Base-by-base conservation (phyloP, 176 grass and related monocot genomes). In the Carex scoparia region DNA sequence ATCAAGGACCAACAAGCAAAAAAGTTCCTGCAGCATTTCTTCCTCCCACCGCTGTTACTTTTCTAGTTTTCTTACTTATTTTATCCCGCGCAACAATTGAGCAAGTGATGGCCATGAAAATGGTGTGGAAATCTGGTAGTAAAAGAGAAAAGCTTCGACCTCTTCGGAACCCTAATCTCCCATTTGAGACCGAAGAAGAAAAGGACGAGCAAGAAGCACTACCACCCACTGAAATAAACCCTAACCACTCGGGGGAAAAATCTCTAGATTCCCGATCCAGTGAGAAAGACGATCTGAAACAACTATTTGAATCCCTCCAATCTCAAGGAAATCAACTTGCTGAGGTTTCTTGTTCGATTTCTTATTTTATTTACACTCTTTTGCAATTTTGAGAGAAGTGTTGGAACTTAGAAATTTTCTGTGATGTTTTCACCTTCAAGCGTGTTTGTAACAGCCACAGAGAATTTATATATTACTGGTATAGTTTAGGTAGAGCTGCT, bases 271-370 rank as follows among this genome's bases (percentile, higher is more conserved):
- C 62, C 16, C 38, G 44, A 59, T 30, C 71, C 18, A 28, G 55
- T 13, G 87, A 79, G 49, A 65, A 65, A 44, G 69, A 65, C 28
- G 66, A 71, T 79, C 40, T 84, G n/a, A 69, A 70, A 48, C 30
- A 46, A 32, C 69, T 88, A 7, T 57, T 69, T n/a, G 76, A 88
- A 11, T 91, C 69, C 15, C 89, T 93, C 64, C 86, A 87, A 23
- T 57, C 59, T 18, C 85, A 90, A 59, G 94, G 94, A 70, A 46
- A 93, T 79, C 92, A 79, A 51, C 77, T 96, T 19, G 94, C 94
- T 0, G 94, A 96, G 94, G 94, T 96, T 84, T 35, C 79, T 91
- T 19, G 30, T 40, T 75, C 15, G 0, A 42, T 60, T 27, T 27
- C 55, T 60, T 19, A 35, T 44, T 35, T 51, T 58, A 60, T 81